phyloP scores from a whole-genome alignment of 305 asterid genomes.

The Fraxinus albicans region DNA sequence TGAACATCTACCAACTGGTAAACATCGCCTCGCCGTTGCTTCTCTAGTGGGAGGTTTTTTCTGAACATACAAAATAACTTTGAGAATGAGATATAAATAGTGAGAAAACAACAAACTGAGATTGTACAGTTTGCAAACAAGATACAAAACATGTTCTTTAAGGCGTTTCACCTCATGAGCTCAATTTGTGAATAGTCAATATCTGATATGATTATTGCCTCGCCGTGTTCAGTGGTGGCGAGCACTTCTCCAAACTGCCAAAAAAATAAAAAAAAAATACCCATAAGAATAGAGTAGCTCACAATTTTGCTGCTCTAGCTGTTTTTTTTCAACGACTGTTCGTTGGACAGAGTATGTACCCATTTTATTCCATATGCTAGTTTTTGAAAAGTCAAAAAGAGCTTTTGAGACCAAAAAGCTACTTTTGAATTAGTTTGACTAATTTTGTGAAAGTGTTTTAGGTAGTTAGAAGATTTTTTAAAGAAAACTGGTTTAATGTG shows the following conservation, averaged over 20 bases:
- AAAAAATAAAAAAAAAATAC: neutral
- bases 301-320: too few species aligned
- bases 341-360: too few species aligned
- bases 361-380: too few species aligned
- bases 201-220: constrained; percentile 69
- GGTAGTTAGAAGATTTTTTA: too few species aligned
- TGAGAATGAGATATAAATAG: neutral
- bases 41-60: constrained; percentile 78
- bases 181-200: constrained; percentile 73
- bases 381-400: too few species aligned
- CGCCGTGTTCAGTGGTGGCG: constrained; percentile 79
- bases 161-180: constrained; percentile 56
- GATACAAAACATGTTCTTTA: neutral
- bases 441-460: too few species aligned
- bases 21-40: constrained; percentile 88
- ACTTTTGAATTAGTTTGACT: too few species aligned
- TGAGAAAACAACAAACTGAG: neutral
- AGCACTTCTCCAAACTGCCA: constrained; percentile 82
- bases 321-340: too few species aligned
- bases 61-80: constrained; percentile 31
- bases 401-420: too few species aligned
- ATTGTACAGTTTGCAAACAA: neutral
- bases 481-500: too few species aligned
- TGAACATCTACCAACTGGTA: constrained; percentile 86
- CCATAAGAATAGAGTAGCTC: too few species aligned